A percentile compares a stretch with the other conserved stretches of the same genome.
phyloP scores from a whole-genome alignment of 805 yeast genomes.

The Candida gorgasii region DNA sequence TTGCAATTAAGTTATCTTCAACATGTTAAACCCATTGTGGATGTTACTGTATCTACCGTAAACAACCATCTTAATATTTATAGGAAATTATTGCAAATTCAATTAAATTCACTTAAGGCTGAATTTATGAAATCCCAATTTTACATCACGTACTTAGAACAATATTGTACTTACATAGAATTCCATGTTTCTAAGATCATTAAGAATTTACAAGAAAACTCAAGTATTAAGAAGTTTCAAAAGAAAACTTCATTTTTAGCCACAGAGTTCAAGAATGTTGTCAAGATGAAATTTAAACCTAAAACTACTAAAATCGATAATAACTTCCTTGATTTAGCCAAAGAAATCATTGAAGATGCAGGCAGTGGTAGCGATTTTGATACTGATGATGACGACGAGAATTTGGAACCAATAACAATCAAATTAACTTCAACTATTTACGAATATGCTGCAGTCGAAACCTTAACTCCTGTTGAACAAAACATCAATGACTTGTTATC shows the following conservation, averaged over 20 bases:
- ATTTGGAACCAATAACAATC: slow-evolving; percentile 23
- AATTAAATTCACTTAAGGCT: slow-evolving; percentile 2
- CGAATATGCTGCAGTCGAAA: slow-evolving; percentile 14
- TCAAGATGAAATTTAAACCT: slow-evolving; percentile 15
- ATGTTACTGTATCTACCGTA: neutral
- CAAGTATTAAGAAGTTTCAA: slow-evolving; percentile 19
- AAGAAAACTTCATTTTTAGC: slow-evolving; percentile 25
- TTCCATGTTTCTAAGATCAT: slow-evolving; percentile 2
- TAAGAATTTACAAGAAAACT: slow-evolving; percentile 13
- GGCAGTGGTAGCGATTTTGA: slow-evolving; percentile 10
- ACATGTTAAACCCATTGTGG: slow-evolving; percentile 1
- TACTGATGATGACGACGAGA: slow-evolving; percentile 12
- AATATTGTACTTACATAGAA: neutral
- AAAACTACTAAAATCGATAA: slow-evolving; percentile 10
- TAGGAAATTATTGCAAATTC: neutral
- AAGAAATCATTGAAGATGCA: slow-evolving; percentile 23
- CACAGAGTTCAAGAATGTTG: slow-evolving; percentile 26
- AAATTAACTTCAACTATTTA: slow-evolving; percentile 27
- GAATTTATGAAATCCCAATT: slow-evolving; percentile 4
- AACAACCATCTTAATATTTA: neutral
- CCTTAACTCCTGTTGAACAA: slow-evolving; percentile 13
- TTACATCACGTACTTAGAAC: slow-evolving; percentile 8
- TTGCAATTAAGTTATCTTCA: neutral
- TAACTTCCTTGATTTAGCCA: slow-evolving; percentile 21
- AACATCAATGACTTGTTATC: slow-evolving; percentile 31